Base-by-base conservation (phyloP, 768 basidiomycete species). In the Sarcomyxa edulis region DNA sequence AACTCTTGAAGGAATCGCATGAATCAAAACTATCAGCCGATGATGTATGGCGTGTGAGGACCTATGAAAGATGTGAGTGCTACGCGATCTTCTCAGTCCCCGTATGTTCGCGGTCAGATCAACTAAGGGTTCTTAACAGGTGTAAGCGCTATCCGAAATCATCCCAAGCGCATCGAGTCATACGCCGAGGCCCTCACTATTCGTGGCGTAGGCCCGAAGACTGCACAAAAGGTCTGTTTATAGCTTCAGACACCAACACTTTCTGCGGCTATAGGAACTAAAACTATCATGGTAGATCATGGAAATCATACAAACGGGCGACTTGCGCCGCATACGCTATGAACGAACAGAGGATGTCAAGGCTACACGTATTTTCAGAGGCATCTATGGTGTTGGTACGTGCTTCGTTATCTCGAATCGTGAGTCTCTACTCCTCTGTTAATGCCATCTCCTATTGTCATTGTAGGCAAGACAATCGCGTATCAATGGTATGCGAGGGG, bases 361-460 rank as follows among this genome's bases (percentile, higher is more conserved):
- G 26, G 71, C 70, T 0, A 68, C 71, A 3, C 61, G 66, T 16
- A 32, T 78, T 7, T 93, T 95, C 51, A 73, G 75, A 38, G 84
- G 86, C 6, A 83, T 96, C 29, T 94, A 94, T 50, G 90, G 87
- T 22, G 88, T 93, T 42, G 92, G 90, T 78, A 44, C 43, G 81
- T 60, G 6, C 16, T 8, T 19, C 29, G n/a, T 29, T 16, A 19
- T 15, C 36, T 27, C 8, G 28, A 30, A 12, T 30, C 12, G 16
- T 30, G 12, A 30, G 28, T 12, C 28, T 12, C 16, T 12, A 30
- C n/a, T 19, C 18, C 15, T 9, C 18, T n/a, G 16, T 30, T 30
- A 30, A 16, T 12, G n/a, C n/a, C 16, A 16, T n/a, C n/a, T 19
- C 18, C 15, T 9, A 8, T 16, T 8, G 10, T 19, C 30, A 6